Conservation (phyloP, 176 grass and related monocot genomes). For the Miscanthus lutarioriparius region DNA sequence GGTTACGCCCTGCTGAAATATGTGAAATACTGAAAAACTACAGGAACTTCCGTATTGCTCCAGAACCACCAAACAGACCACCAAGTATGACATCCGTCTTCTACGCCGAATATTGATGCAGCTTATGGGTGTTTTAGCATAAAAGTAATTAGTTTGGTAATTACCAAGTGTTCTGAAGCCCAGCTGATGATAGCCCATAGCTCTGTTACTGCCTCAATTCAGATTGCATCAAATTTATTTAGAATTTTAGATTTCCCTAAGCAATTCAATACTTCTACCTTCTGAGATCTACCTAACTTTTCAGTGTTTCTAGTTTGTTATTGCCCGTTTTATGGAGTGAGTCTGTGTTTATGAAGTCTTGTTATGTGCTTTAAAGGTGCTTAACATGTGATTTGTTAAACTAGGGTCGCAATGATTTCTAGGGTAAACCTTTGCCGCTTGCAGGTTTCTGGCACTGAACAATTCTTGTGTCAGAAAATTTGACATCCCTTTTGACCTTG, state of each 20-base stretch:
- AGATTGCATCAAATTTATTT: neutral
- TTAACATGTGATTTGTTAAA: neutral
- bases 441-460: neutral
- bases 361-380: neutral
- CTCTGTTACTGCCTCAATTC: neutral
- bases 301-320: neutral
- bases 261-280: neutral
- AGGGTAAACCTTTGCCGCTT: neutral
- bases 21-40: slow-evolving; percentile 92
- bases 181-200: neutral
- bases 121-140: neutral
- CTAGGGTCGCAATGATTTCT: neutral
- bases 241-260: neutral
- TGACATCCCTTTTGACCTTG: neutral
- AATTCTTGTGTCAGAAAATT: neutral
- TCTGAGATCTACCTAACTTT: neutral
- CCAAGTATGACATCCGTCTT: slow-evolving; percentile 55
- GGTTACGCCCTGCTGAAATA: slow-evolving; percentile 89
- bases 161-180: neutral
- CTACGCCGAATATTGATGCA: neutral
- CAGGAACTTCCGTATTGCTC: slow-evolving; percentile 65
- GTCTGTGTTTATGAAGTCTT: slow-evolving; percentile 8
- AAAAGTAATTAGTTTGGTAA: neutral
- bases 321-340: neutral
- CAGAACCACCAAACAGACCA: slow-evolving; percentile 79